phyloP scores from a whole-genome alignment of 768 basidiomycete genomes.

The Hortiboletus campestris region DNA sequence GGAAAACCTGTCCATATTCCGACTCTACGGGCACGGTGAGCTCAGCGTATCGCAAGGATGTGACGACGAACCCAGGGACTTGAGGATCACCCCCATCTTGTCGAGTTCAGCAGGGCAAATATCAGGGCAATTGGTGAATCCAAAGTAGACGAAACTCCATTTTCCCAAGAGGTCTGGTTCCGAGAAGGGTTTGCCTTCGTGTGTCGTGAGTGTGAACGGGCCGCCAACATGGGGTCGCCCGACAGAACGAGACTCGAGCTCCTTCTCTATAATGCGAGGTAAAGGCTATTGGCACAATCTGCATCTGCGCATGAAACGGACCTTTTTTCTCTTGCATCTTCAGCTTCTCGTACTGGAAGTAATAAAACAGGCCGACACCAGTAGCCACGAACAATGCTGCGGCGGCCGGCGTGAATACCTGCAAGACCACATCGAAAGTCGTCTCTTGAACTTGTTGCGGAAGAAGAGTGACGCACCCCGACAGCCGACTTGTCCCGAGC shows the following conservation, averaged over 20 bases:
- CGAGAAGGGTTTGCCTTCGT: constrained; percentile 69
- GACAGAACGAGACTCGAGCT: constrained; percentile 66
- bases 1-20: constrained; percentile 66
- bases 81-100: constrained; percentile 81
- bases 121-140: constrained; percentile 99
- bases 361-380: constrained; percentile 78
- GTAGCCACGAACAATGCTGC: constrained; percentile 82
- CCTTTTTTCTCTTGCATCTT: constrained; percentile 74
- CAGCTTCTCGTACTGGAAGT: constrained; percentile 86
- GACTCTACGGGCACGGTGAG: constrained; percentile 48
- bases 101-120: constrained; percentile 98
- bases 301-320: constrained; percentile 35
- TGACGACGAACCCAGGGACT: constrained; percentile 58
- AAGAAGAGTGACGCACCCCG: constrained; percentile 27
- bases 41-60: neutral
- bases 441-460: neutral
- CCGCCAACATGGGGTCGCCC: constrained; percentile 91
- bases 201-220: constrained; percentile 74
- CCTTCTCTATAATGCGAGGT: constrained; percentile 53
- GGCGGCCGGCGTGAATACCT: constrained; percentile 92
- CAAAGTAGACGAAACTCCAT: constrained; percentile 94
- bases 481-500: constrained; percentile 34
- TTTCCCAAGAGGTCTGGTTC: constrained; percentile 83
- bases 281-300: neutral
- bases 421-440: neutral